Conservation (phyloP, 352 stramenopile species). For the Pythium myriotylum region DNA sequence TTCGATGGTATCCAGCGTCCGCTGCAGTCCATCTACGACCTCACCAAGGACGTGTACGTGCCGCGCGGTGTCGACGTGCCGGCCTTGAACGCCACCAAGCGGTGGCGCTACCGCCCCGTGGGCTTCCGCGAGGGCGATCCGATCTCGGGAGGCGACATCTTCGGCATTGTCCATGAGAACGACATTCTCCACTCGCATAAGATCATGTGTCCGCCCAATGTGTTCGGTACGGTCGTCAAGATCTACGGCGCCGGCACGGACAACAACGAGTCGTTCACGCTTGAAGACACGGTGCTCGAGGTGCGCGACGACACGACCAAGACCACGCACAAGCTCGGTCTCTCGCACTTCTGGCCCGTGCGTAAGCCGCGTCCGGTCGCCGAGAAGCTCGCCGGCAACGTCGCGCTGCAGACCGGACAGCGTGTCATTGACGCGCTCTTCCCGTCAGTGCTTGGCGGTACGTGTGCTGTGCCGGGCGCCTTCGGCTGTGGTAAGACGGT, state of each 20-base stretch:
- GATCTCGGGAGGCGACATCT: constrained; percentile 98
- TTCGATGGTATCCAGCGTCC: constrained; percentile 99
- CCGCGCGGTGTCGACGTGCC: constrained; percentile 96
- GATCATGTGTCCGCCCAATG: constrained; percentile 99
- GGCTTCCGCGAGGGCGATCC: constrained; percentile 94
- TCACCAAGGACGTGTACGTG: constrained; percentile 97
- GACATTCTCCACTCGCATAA: constrained; percentile 98
- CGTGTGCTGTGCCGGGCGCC: constrained; percentile 98
- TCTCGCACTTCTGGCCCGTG: constrained; percentile 98
- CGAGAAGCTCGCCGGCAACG: constrained; percentile 98
- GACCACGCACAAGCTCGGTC: constrained; percentile 94
- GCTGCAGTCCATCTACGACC: constrained; percentile 95
- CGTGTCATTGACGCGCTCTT: constrained; percentile 99
- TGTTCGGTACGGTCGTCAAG: constrained; percentile 99
- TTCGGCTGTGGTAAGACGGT: constrained; percentile 99
- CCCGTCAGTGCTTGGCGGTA: constrained; percentile 98
- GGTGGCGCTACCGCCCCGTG: constrained; percentile 95
- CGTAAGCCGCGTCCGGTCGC: constrained; percentile 96
- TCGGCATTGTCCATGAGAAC: constrained; percentile 98
- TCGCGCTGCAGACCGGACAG: constrained; percentile 97
- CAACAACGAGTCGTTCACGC: constrained; percentile 95
- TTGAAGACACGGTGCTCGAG: constrained; percentile 98
- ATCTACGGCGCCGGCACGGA: constrained; percentile 96
- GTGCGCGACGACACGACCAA: constrained; percentile 97
- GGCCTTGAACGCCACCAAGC: constrained; percentile 91